Conservation (phyloP, 2,329 filamentous ascomycete genomes). For the Penicillium aurantiogriseum region DNA sequence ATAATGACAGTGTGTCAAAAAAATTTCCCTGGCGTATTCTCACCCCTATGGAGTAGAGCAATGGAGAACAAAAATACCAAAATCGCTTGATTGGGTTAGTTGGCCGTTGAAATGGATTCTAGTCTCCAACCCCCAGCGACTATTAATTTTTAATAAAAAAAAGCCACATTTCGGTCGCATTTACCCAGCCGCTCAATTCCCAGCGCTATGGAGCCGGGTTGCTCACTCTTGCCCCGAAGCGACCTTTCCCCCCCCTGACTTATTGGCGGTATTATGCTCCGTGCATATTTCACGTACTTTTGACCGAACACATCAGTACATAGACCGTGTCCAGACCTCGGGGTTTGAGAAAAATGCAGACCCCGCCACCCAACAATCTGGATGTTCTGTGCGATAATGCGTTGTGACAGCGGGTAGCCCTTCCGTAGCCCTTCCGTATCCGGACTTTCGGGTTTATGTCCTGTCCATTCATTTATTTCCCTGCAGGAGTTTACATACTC, state of each 20-base stretch:
- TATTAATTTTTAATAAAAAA: not conserved
- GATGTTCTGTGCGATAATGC: not conserved
- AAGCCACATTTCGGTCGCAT: not conserved
- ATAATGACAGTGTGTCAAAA: not conserved
- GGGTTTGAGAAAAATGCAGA: not conserved
- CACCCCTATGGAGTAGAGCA: not conserved
- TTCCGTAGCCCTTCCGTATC: not conserved
- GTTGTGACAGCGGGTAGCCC: constrained; percentile 3
- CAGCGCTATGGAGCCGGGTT: not conserved
- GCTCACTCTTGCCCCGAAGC: not conserved
- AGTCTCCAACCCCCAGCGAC: not conserved
- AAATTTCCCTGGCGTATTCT: not conserved
- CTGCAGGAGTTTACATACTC: not conserved
- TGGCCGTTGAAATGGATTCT: constrained; percentile 14
- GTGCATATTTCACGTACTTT: not conserved
- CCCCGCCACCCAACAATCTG: not conserved
- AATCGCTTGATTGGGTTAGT: constrained; percentile 12
- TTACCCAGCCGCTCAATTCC: not conserved
- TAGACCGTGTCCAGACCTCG: not conserved
- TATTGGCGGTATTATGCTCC: not conserved
- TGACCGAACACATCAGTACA: not conserved
- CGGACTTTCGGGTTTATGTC: not conserved
- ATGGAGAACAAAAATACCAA: not conserved
- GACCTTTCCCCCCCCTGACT: not conserved
- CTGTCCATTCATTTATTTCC: not conserved